Evolutionary conservation across 257 asterid genomes (phyloP).

Genomic region (Solanum acaule): DNA sequence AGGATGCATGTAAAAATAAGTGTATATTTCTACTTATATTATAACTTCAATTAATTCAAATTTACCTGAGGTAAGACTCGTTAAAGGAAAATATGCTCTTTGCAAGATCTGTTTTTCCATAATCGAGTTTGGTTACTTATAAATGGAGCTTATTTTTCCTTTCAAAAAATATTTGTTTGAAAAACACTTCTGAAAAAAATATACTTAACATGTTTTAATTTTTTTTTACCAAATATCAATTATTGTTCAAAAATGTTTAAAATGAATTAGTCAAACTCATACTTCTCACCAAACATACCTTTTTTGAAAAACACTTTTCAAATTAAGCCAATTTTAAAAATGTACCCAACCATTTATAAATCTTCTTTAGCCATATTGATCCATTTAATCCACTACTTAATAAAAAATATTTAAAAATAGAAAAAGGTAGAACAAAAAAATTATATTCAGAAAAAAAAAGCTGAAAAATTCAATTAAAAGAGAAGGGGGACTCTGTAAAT

Average conservation of each 20-base stretch:
- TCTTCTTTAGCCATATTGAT: not conserved
- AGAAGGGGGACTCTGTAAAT: not conserved
- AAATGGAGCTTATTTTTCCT: not conserved
- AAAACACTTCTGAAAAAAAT: no score
- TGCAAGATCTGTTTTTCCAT: not conserved
- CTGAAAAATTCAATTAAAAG: not conserved
- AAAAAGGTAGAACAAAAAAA: not conserved
- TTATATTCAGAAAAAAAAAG: not conserved
- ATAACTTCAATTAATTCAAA: not conserved
- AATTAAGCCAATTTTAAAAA: no score
- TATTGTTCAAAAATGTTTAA: not conserved
- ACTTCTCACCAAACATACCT: not conserved
- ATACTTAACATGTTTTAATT: not conserved
- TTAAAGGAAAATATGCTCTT: not conserved
- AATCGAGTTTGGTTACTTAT: not conserved
- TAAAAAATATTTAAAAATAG: not conserved
- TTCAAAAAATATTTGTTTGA: not conserved
- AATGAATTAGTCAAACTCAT: not conserved
- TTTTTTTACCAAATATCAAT: not conserved
- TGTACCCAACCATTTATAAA: not conserved
- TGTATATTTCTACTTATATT: not conserved
- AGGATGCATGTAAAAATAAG: no score
- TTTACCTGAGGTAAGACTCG: not conserved
- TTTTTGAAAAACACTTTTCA: not conserved
- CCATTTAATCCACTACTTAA: not conserved